A percentile compares a stretch with the other conserved stretches of the same genome.
Conservation (phyloP, 192 early-diverging fungal species). For the Chytriomyces sp. region DNA sequence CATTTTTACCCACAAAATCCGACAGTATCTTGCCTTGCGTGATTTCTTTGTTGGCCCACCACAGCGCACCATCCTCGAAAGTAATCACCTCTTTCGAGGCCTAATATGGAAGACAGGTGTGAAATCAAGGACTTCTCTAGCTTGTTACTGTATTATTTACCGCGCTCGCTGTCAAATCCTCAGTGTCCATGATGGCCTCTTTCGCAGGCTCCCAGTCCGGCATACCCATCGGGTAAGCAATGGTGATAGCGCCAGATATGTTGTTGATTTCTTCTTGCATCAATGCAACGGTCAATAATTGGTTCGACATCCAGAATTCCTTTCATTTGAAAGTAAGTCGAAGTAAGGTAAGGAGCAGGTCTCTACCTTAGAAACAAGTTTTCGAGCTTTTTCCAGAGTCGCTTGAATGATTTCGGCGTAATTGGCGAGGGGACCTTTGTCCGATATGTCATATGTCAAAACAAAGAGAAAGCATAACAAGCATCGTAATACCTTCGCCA, state of each 20-base stretch:
- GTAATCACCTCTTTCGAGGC: constrained; percentile 31
- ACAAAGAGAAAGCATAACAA: background rate
- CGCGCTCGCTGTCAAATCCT: constrained; percentile 54
- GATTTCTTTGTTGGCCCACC: constrained; percentile 68
- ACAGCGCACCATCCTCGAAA: constrained; percentile 35
- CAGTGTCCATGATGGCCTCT: constrained; percentile 52
- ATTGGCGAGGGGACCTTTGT: constrained; percentile 46
- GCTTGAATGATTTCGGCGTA: constrained; percentile 41
- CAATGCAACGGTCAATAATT: constrained; percentile 27
- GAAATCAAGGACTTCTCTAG: background rate
- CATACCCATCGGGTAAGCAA: constrained; percentile 59
- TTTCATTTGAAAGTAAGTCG: constrained; percentile 8
- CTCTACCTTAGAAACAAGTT: constrained; percentile 33
- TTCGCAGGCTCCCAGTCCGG: constrained; percentile 56
- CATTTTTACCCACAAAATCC: constrained; percentile 62
- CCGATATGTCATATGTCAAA: background rate
- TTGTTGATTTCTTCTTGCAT: constrained; percentile 45
- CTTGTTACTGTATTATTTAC: constrained; percentile 31
- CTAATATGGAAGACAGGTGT: background rate
- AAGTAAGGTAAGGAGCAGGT: background rate
- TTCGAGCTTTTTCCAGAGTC: constrained; percentile 46
- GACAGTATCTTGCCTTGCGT: constrained; percentile 46
- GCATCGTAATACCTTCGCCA: constrained; percentile 49
- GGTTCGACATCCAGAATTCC: constrained; percentile 47
- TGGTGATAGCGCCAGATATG: constrained; percentile 53